These are phyloP conservation scores for Porodaedalea pini DNA, from an alignment of 1,284 basidiomycete genomes.

Conservation along the genomic window DNA sequence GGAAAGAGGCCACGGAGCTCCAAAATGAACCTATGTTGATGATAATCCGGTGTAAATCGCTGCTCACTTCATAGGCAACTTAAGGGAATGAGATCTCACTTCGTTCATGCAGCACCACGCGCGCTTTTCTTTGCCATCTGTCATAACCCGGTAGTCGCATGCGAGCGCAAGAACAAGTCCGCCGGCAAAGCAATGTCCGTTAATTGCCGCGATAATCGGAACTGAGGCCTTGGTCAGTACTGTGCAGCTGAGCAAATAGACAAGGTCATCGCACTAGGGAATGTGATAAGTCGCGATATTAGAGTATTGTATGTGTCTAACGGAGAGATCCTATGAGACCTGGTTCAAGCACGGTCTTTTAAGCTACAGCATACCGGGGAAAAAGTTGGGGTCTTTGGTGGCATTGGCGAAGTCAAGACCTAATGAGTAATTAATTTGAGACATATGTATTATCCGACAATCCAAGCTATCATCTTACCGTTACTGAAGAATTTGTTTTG, in stretches of 20 bases:
- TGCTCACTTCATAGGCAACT: not conserved
- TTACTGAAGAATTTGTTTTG: constrained; percentile 91
- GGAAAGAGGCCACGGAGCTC: constrained; percentile 73
- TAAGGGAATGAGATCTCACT: constrained; percentile 29
- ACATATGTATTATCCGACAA: not conserved
- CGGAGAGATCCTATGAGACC: not conserved
- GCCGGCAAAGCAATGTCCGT: constrained; percentile 89
- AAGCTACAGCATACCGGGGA: constrained; percentile 50
- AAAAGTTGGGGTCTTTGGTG: constrained; percentile 66
- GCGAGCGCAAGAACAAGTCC: constrained; percentile 77
- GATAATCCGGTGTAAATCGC: not conserved
- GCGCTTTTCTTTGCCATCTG: constrained; percentile 69
- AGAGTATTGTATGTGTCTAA: constrained; percentile 55
- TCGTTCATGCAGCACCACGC: constrained; percentile 95
- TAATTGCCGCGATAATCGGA: constrained; percentile 83
- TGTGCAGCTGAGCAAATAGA: not conserved
- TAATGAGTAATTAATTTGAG: constrained; percentile 28
- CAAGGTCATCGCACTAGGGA: constrained; percentile 53
- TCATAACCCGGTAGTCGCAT: constrained; percentile 92
- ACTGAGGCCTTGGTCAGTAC: constrained; percentile 40
- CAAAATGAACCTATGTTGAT: constrained; percentile 69
- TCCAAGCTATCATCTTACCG: constrained; percentile 40
- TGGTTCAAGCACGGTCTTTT: not conserved
- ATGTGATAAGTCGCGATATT: constrained; percentile 53
- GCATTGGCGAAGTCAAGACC: constrained; percentile 72